These are phyloP conservation scores for Sporothrix schenckii DNA, from an alignment of 2,329 filamentous ascomycete genomes.

Conservation along the genomic window DNA sequence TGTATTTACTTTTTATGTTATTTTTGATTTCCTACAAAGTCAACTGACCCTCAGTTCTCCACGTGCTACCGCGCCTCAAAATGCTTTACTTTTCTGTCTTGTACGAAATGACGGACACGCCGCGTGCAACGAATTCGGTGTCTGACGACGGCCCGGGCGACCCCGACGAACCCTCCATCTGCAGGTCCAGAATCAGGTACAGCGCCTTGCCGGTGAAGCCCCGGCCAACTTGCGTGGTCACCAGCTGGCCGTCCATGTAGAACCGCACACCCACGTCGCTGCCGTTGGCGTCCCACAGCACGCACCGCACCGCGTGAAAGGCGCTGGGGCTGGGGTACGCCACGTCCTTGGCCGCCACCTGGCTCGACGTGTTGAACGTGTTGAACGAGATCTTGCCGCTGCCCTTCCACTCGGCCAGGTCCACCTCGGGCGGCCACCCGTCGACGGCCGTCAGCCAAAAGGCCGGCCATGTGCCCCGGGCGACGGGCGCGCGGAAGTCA, in stretches of 20 bases:
- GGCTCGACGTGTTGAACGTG: slow-evolving; percentile 55
- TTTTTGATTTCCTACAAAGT: too few relatives aligned
- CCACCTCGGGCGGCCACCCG: slow-evolving; percentile 62
- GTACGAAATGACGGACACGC: slow-evolving; percentile 34
- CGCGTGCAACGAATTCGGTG: slow-evolving; percentile 31
- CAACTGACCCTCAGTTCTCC: too few relatives aligned
- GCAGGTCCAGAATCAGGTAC: slow-evolving; percentile 51
- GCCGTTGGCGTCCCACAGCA: slow-evolving; percentile 56
- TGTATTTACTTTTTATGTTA: too few relatives aligned
- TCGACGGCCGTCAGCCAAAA: slow-evolving; percentile 61
- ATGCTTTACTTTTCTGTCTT: slow-evolving; percentile 4
- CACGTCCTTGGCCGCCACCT: slow-evolving; percentile 53
- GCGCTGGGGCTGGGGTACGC: slow-evolving; percentile 50
- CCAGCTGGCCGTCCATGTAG: slow-evolving; percentile 55
- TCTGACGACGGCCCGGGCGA: slow-evolving; percentile 45
- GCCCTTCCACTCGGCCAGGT: slow-evolving; percentile 66
- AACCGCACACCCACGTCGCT: slow-evolving; percentile 57
- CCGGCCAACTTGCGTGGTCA: slow-evolving; percentile 55
- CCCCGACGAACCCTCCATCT: slow-evolving; percentile 53
- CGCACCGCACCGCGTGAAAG: slow-evolving; percentile 56
- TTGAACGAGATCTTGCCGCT: slow-evolving; percentile 59
- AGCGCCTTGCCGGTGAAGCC: slow-evolving; percentile 54
- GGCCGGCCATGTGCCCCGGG: slow-evolving; percentile 58
- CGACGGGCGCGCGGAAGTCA: slow-evolving; percentile 48
- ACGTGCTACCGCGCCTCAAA: too few relatives aligned